Evolutionary conservation across 768 basidiomycete genomes (phyloP).

Genomic region (Obba rivulosa): DNA sequence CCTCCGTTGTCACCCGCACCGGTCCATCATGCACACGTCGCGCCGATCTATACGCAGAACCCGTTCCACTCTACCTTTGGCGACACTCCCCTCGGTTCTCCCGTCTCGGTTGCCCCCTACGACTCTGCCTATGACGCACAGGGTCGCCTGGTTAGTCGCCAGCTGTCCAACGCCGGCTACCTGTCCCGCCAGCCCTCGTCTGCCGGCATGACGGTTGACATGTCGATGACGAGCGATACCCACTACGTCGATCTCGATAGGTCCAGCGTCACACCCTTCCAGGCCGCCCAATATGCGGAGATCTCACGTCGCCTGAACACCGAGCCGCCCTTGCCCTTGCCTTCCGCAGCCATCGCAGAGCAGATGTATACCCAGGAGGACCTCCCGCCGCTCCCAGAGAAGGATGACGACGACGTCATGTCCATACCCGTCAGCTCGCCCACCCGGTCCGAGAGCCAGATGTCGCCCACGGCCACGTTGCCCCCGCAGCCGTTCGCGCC

Average conservation of each 20-base stretch:
- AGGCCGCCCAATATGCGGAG: constrained; percentile 69
- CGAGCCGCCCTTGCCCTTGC: constrained; percentile 18
- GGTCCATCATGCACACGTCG: background rate
- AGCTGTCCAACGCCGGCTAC: constrained; percentile 6
- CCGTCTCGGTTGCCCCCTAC: constrained; percentile 22
- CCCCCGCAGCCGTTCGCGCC: constrained; percentile 12
- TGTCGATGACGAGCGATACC: constrained; percentile 13
- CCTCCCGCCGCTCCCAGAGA: background rate
- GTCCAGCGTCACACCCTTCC: constrained; percentile 69
- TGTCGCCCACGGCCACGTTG: too few relatives aligned
- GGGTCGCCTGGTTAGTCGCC: constrained; percentile 17
- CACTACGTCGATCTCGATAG: constrained; percentile 64
- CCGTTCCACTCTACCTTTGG: constrained; percentile 35
- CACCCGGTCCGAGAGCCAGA: constrained; percentile 3
- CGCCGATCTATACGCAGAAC: constrained; percentile 27
- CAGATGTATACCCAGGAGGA: constrained; percentile 4
- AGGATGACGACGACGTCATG: background rate
- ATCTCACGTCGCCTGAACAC: constrained; percentile 53
- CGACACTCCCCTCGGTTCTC: constrained; percentile 33
- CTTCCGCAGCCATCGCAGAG: constrained; percentile 18
- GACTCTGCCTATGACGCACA: constrained; percentile 23
- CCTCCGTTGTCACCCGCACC: constrained; percentile 15
- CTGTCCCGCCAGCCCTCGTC: constrained; percentile 18
- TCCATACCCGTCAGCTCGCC: constrained; percentile 7
- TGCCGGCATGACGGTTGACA: constrained; percentile 16